Evolutionary conservation across 495 filamentous ascomycete genomes (phyloP).

Genomic region (Bombardia bombarda): DNA sequence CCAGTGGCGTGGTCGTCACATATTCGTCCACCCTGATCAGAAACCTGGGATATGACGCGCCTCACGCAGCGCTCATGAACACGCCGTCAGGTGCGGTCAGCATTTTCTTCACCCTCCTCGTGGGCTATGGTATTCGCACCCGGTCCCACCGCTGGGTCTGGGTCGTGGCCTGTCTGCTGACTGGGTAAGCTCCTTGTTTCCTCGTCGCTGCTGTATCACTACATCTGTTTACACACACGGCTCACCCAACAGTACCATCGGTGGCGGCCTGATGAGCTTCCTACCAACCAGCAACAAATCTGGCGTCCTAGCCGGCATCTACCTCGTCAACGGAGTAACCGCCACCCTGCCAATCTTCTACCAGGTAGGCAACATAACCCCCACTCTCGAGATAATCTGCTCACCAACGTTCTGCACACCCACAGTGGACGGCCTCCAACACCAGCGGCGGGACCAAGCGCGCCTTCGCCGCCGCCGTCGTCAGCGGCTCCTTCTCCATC

Average conservation of each 20-base stretch:
- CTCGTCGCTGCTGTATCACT: not conserved
- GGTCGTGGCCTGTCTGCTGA: constrained; percentile 25
- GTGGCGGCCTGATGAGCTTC: constrained; percentile 54
- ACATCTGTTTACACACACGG: not conserved
- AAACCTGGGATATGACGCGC: constrained; percentile 47
- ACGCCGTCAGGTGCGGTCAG: constrained; percentile 51
- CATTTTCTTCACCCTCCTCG: constrained; percentile 46
- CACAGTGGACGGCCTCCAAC: constrained; percentile 29
- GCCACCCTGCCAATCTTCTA: constrained; percentile 41
- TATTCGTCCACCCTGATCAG: constrained; percentile 54
- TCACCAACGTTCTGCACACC: too few species aligned
- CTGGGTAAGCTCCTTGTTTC: constrained; percentile 21
- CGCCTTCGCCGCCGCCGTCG: constrained; percentile 38
- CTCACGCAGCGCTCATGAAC: constrained; percentile 49
- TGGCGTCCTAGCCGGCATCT: constrained; percentile 54
- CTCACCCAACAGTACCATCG: constrained; percentile 31
- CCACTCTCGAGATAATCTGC: too few species aligned
- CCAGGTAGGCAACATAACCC: constrained; percentile 14
- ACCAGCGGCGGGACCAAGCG: constrained; percentile 30
- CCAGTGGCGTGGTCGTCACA: constrained; percentile 52
- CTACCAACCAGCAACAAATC: constrained; percentile 32
- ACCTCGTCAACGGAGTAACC: constrained; percentile 54
- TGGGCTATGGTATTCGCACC: constrained; percentile 33
- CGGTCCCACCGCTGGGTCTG: constrained; percentile 29
- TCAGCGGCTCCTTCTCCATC: constrained; percentile 51